A percentile compares a stretch with the other conserved stretches of the same genome.
These are phyloP conservation scores for Bassia scoparia DNA, from an alignment of 148 eudicot genomes.

Conservation along the genomic window DNA sequence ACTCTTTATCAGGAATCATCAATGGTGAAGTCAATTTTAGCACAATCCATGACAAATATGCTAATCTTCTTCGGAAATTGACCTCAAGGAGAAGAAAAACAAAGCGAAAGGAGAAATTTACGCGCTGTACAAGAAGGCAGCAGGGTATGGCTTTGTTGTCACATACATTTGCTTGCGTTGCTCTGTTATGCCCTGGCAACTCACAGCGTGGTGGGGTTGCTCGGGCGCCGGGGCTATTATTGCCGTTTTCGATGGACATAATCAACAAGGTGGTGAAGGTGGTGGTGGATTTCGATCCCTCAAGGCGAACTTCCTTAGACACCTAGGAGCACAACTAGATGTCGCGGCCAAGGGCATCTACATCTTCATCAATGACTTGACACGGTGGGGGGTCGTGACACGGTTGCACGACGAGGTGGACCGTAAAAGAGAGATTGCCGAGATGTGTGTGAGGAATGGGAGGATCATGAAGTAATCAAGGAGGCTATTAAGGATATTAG, in stretches of 20 bases:
- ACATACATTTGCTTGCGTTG: conserved; percentile 31
- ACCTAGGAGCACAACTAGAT: conserved; percentile 48
- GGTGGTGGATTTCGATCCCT: conserved; percentile 10
- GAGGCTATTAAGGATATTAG: conserved; percentile 56
- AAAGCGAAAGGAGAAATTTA: conserved; percentile 38
- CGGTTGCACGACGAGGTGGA: conserved; percentile 63
- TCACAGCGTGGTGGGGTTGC: conserved; percentile 48
- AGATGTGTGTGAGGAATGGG: conserved; percentile 50
- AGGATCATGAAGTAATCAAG: conserved; percentile 45
- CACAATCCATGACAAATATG: conserved; percentile 30
- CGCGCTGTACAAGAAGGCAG: conserved; percentile 34
- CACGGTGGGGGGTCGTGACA: conserved; percentile 57
- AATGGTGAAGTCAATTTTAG: conserved; percentile 31
- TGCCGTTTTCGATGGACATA: conserved; percentile 28
- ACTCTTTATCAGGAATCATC: conserved; percentile 42
- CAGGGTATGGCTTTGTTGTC: conserved; percentile 27
- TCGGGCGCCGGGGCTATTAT: conserved; percentile 46
- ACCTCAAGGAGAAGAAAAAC: conserved; percentile 37
- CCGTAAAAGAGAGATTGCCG: conserved; percentile 46
- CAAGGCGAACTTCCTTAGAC: conserved; percentile 23
- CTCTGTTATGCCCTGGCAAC: conserved; percentile 40
- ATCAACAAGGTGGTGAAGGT: conserved; percentile 23
- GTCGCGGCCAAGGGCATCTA: conserved; percentile 67
- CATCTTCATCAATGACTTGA: conserved; percentile 56
- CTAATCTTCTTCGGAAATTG: conserved; percentile 37